Conservation (phyloP, 176 grass and related monocot genomes). For the Melocanna baccifera region DNA sequence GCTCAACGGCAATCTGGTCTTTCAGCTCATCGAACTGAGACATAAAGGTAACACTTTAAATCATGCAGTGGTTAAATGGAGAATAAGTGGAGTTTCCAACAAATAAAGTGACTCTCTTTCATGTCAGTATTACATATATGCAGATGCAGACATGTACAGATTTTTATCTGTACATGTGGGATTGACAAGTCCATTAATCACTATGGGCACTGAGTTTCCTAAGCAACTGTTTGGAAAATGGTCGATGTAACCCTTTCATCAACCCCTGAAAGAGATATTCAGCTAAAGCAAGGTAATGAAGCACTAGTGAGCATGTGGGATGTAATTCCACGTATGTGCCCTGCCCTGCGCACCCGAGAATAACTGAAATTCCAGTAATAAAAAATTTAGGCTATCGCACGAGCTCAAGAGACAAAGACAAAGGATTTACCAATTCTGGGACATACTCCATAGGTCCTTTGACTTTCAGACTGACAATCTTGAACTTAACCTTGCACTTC, state of each 20-base stretch:
- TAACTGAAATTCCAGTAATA: neutral
- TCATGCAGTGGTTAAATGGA: neutral
- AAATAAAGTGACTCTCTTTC: neutral
- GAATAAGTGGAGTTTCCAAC: neutral
- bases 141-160: neutral
- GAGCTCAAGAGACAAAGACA: neutral
- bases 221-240: neutral
- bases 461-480: conserved; percentile 94
- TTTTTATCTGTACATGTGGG: too few relatives aligned
- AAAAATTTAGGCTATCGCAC: neutral
- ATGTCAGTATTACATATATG: neutral
- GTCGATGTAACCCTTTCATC: neutral
- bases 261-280: neutral
- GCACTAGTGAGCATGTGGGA: neutral
- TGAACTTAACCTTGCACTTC: conserved; percentile 94
- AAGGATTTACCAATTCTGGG: conserved; percentile 69
- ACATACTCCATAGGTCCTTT: conserved; percentile 82
- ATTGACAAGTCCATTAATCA: neutral
- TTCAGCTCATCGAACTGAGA: conserved; percentile 96
- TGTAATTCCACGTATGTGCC: neutral
- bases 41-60: conserved; percentile 2
- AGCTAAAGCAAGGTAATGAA: neutral
- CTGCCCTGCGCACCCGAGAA: neutral
- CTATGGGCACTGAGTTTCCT: neutral
- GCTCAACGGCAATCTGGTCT: conserved; percentile 76